Evolutionary conservation across 129 eudicot genomes (phyloP).

Genomic region (Centaurea solstitialis): DNA sequence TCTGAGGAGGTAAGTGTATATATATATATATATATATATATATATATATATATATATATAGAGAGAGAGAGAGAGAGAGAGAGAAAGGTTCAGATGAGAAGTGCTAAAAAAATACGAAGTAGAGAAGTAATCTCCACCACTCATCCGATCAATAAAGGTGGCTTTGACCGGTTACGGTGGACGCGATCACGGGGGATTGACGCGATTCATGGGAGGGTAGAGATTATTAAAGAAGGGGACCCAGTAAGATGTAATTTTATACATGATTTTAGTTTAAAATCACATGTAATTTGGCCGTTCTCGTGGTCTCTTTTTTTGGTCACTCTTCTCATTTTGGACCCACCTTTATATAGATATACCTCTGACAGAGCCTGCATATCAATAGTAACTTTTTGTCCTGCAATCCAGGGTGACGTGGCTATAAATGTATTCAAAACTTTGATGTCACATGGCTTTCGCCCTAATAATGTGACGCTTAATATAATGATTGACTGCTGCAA

Average conservation of each 20-base stretch:
- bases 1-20: slow-evolving; percentile 58
- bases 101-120: no score
- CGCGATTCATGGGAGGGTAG: no score
- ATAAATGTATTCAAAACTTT: slow-evolving; percentile 58
- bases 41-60: no score
- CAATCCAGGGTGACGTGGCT: slow-evolving; percentile 59
- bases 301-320: not conserved
- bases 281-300: not conserved
- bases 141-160: no score
- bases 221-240: no score
- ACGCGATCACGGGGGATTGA: no score
- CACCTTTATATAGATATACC: not conserved
- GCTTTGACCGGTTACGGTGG: no score
- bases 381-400: slow-evolving; percentile 19
- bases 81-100: no score
- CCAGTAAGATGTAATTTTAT: not conserved
- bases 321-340: not conserved
- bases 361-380: not conserved
- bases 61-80: no score
- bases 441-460: slow-evolving; percentile 52
- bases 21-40: not conserved
- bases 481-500: slow-evolving; percentile 87
- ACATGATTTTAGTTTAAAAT: no score
- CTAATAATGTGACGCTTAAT: slow-evolving; percentile 59
- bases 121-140: no score